phyloP scores from a whole-genome alignment of 768 basidiomycete species.

The Phanerochaete carnosa region DNA sequence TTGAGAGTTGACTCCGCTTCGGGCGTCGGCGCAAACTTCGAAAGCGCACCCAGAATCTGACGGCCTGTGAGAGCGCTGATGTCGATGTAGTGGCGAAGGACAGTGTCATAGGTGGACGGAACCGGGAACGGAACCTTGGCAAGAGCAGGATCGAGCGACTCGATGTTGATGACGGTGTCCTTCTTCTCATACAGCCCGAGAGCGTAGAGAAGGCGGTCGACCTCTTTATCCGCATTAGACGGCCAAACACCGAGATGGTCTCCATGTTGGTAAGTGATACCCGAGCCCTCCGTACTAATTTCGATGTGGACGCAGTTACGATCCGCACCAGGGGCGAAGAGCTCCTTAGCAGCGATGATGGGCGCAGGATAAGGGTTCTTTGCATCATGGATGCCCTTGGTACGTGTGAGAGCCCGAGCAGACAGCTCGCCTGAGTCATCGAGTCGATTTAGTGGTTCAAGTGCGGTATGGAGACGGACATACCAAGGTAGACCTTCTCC shows the following conservation, averaged over 20 bases:
- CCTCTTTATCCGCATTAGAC: conserved; percentile 88
- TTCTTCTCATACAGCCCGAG: conserved; percentile 82
- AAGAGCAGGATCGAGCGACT: conserved; percentile 95
- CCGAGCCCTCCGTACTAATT: conserved; percentile 90
- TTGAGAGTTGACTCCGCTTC: conserved; percentile 73
- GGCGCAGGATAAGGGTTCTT: conserved; percentile 97
- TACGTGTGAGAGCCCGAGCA: conserved; percentile 86
- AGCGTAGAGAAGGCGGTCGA: conserved; percentile 80
- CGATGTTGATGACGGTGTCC: conserved; percentile 84
- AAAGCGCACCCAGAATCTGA: conserved; percentile 83
- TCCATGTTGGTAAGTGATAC: conserved; percentile 98
- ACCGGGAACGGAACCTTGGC: conserved; percentile 99
- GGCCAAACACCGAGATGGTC: conserved; percentile 99
- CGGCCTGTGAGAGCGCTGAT: conserved; percentile 93
- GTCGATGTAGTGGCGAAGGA: conserved; percentile 95
- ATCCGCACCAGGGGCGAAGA: conserved; percentile 70
- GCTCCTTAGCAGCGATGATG: conserved; percentile 71
- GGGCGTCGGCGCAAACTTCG: conserved; percentile 84
- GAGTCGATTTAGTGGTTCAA: conserved; percentile 13
- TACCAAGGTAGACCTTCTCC: conserved; percentile 94
- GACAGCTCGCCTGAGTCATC: conserved; percentile 78
- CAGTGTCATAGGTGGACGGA: conserved; percentile 90
- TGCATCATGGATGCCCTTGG: conserved; percentile 94
- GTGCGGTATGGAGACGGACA: conserved; percentile 20
- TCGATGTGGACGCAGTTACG: conserved; percentile 96